Evolutionary conservation across 306 rosid genomes (phyloP).

Genomic region (Prunus padus): DNA sequence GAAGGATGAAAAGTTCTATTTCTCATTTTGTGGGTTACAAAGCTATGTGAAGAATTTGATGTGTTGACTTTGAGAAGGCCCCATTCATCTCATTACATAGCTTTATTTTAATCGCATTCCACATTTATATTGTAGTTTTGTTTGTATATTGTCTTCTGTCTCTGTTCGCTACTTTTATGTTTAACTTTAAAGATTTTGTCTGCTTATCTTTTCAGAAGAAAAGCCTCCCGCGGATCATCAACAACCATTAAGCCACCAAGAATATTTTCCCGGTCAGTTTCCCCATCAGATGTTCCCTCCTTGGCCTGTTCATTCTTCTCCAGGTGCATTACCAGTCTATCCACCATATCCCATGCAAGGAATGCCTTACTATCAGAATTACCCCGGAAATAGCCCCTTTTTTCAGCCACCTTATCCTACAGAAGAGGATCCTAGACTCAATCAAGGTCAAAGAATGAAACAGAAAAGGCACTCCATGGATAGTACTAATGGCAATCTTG

Average conservation of each 20-base stretch:
- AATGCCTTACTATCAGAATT: slow-evolving; percentile 83
- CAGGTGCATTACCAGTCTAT: slow-evolving; percentile 71
- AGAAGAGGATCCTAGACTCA: slow-evolving; percentile 58
- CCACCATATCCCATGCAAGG: slow-evolving; percentile 91
- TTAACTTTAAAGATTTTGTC: slow-evolving; percentile 18
- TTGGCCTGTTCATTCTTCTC: slow-evolving; percentile 92
- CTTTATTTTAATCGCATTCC: background rate
- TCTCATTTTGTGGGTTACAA: background rate
- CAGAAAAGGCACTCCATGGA: slow-evolving; percentile 83
- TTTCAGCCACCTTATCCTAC: slow-evolving; percentile 73
- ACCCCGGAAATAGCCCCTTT: slow-evolving; percentile 69
- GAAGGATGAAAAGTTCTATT: background rate
- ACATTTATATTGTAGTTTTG: slow-evolving; percentile 2
- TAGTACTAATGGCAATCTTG: slow-evolving; percentile 56
- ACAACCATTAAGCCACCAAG: slow-evolving; percentile 58
- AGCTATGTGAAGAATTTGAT: background rate
- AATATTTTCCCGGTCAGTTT: slow-evolving; percentile 79
- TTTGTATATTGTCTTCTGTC: background rate
- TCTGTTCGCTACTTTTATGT: background rate
- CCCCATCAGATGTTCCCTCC: slow-evolving; percentile 87
- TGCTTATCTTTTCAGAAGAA: slow-evolving; percentile 53
- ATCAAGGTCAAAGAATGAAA: slow-evolving; percentile 52
- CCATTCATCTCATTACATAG: background rate
- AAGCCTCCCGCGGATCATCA: slow-evolving; percentile 57
- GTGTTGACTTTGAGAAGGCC: background rate